Conservation (phyloP, 1,284 basidiomycete genomes). For the Naganishia sp. region DNA sequence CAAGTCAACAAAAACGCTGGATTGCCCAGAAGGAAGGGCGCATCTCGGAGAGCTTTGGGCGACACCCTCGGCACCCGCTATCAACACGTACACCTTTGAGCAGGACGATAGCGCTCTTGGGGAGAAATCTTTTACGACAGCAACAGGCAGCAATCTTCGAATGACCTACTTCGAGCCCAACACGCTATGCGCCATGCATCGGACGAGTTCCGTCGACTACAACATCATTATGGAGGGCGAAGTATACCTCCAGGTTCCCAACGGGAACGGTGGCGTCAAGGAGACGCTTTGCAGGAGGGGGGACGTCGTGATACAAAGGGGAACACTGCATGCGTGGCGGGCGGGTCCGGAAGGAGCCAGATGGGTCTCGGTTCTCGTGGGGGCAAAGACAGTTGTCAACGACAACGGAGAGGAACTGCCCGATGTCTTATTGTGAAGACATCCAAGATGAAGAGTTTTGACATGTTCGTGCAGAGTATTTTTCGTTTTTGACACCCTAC, state of each 20-base stretch:
- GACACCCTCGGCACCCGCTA: slow-evolving; percentile 38
- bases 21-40: slow-evolving; percentile 37
- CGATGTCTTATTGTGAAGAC: slow-evolving; percentile 37
- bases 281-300: slow-evolving; percentile 44
- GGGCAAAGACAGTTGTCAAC: slow-evolving; percentile 43
- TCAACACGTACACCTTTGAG: slow-evolving; percentile 37
- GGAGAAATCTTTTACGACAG: slow-evolving; percentile 39
- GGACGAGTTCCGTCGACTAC: slow-evolving; percentile 49
- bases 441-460: background rate
- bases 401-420: slow-evolving; percentile 39
- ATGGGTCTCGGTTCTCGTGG: slow-evolving; percentile 48
- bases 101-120: slow-evolving; percentile 35
- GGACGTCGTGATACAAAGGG: slow-evolving; percentile 50
- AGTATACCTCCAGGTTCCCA: slow-evolving; percentile 43
- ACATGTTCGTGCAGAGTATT: too few species aligned
- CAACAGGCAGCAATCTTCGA: slow-evolving; percentile 46
- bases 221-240: slow-evolving; percentile 46
- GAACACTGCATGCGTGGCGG: slow-evolving; percentile 52
- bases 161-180: slow-evolving; percentile 48
- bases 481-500: too few species aligned
- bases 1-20: slow-evolving; percentile 36
- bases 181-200: slow-evolving; percentile 43
- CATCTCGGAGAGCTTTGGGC: slow-evolving; percentile 44
- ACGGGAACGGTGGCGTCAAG: slow-evolving; percentile 35
- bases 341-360: slow-evolving; percentile 47